Conservation (phyloP, 345 rosid species). For the Pistacia vera region DNA sequence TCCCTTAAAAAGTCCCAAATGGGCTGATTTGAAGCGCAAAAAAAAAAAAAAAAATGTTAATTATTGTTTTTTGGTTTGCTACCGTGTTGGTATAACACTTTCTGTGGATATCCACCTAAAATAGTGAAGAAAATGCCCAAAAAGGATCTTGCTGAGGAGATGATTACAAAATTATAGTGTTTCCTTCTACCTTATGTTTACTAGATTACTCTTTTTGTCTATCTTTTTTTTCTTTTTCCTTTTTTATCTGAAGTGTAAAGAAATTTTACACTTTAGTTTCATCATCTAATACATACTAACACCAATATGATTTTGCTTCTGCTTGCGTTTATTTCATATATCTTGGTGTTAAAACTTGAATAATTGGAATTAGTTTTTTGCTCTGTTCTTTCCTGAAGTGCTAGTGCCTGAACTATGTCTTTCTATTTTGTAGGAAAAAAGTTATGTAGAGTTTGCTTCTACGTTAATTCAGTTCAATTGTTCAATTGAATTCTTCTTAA, state of each 20-base stretch:
- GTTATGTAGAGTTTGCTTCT: slow-evolving; percentile 84
- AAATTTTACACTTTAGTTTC: not conserved
- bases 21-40: no score
- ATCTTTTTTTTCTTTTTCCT: not conserved
- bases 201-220: not conserved
- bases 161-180: slow-evolving; percentile 21
- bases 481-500: not conserved
- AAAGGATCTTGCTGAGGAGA: slow-evolving; percentile 96
- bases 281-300: not conserved
- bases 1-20: no score
- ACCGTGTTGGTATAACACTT: slow-evolving; percentile 8
- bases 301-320: slow-evolving; percentile 2
- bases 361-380: not conserved
- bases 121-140: slow-evolving; percentile 95
- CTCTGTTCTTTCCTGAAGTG: not conserved
- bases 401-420: not conserved
- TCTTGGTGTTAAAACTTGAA: not conserved
- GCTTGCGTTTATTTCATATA: not conserved
- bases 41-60: not conserved
- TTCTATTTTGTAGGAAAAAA: slow-evolving; percentile 71
- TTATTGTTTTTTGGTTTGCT: not conserved
- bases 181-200: slow-evolving; percentile 3
- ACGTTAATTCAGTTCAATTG: not conserved
- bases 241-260: slow-evolving; percentile 4
- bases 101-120: slow-evolving; percentile 93